Base-by-base conservation (phyloP, 2,329 filamentous ascomycete genomes). In the Epichloe glyceriae region DNA sequence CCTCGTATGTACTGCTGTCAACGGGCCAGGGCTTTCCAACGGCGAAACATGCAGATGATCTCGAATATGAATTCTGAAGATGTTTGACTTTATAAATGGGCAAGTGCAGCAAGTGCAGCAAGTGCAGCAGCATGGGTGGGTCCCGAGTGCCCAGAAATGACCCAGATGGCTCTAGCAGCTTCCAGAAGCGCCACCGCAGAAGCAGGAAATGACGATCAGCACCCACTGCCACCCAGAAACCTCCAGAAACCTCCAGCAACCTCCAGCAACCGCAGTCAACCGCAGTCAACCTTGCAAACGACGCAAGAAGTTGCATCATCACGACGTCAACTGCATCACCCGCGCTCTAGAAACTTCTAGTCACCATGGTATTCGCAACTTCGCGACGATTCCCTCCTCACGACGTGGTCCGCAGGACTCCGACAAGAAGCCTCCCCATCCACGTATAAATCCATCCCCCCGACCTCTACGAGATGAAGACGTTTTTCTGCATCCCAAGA, bases 371-470 rank as follows among this genome's bases (percentile, higher is more conserved):
- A 12, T 2, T 44, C 14, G 47, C 19, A 44, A 17, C 34, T 50
- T 50, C 41, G n/a, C 17, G 38, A n/a, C 20, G 33, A 22, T 50
- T 50, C 48, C 15, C 20, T 12, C 7, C 12, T 8, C n/a, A 34
- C 5, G n/a, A 8, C 22, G 6, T 19, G 26, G n/a, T 17, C 39
- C 47, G 14, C 47, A 20, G 4, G 4, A 39, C 26, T 8, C 26
- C 26, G 26, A 26, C 26, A 8, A 7, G 26, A 26, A 26, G 39
- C 39, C 11, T 47, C 20, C 34, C 11, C 2, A 12, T 4, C 39
- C 46, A 34, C 20, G 50, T 51, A 51, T 51, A 51, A 51, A 51
- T 42, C 40, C 4, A 34, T 19, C 40, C 35, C 15, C 22, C 8
- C 10, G n/a, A n/a, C 22, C 1, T 35, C 17, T 19, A 3, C 19